Base-by-base conservation (phyloP, 1,284 basidiomycete species). In the Abortiporus biennis region DNA sequence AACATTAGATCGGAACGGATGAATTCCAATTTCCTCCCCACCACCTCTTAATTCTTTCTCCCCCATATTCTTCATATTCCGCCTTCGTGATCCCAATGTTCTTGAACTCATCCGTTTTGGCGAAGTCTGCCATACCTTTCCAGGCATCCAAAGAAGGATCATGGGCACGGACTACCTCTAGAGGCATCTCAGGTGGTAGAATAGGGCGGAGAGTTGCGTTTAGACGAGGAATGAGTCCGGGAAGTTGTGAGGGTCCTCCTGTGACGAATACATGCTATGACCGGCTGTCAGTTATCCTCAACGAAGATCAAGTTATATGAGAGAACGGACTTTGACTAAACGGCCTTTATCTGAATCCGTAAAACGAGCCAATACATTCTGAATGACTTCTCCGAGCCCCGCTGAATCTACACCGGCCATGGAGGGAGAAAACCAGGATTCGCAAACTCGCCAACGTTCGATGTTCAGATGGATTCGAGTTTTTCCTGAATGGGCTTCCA, bases 321-420 rank as follows among this genome's bases (percentile, higher is more conserved):
- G 19, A 15, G 1, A 15, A 33, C 49, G 6, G 44, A 63, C 62
- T 52, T 61, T 53, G 34, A 63, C 64, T 20, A 67, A 50, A 15
- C 54, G 54, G 15, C 51, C 53, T 40, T 62, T 80, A 36, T 91
- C 82, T 2, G 67, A 63, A 29, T 81, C 74, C 3, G 77, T 66
- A 62, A 95, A 96, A 8, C 84, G 75, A n/a, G 81, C 78, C 37
- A 99, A 71, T 25, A 98, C 76, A 61, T 82, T 89, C 51, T 91
- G 88, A 17, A 93, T 67, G 1, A 97, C 80, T 63, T 99, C 96
- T 11, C 85, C 89, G 2, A 99, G 61, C 0, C 96, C 96, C 0
- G 96, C 95, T 16, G 87, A 91, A 62, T 99, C 96, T 17, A 97
- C 74, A 0, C 96, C 96, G 2, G 93, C 94, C 76, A 97, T 93